Conservation (phyloP, 208 protist genomes). For the Spongospora subterranea region DNA sequence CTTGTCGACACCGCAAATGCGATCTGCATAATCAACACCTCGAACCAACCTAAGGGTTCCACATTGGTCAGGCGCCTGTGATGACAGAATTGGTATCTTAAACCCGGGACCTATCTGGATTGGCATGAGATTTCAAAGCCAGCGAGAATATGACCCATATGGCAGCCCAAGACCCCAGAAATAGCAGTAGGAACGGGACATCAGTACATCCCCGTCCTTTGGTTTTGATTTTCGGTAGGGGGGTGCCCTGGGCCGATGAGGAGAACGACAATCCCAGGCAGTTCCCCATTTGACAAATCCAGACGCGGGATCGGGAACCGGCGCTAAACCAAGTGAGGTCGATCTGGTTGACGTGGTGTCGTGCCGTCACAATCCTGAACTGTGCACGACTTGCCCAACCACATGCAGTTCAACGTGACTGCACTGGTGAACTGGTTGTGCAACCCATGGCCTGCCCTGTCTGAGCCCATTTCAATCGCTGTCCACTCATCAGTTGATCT, state of each 20-base stretch:
- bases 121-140: background rate
- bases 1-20: constrained; percentile 5
- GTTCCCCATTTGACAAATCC: no score
- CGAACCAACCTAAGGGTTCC: background rate
- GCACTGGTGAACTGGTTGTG: no score
- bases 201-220: constrained; percentile 9
- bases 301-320: no score
- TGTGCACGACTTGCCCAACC: no score
- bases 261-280: background rate
- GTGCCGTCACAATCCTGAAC: no score
- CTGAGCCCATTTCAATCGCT: no score
- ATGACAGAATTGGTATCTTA: background rate
- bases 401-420: no score
- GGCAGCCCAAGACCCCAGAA: constrained; percentile 12
- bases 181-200: constrained; percentile 34
- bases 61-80: background rate
- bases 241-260: background rate
- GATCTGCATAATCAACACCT: background rate
- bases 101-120: constrained; percentile 14
- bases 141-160: background rate
- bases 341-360: no score
- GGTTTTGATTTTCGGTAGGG: constrained; percentile 20
- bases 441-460: no score
- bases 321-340: no score
- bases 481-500: no score